Conservation (phyloP, 768 basidiomycete species). For the Russula sp. region DNA sequence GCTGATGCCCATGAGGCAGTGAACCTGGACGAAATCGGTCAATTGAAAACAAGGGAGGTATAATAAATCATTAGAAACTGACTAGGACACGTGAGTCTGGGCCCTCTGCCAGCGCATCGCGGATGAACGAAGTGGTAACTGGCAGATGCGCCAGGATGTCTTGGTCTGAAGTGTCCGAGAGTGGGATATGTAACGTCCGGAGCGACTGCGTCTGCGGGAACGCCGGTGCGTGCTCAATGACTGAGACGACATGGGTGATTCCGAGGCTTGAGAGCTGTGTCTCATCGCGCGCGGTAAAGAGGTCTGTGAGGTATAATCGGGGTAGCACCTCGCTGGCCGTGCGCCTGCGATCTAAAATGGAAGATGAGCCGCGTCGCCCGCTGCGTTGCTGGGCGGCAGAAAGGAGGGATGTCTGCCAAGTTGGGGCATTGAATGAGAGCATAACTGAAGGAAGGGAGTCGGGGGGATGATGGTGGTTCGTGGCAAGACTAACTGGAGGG, state of each 20-base stretch:
- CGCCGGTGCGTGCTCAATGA: conserved; percentile 47
- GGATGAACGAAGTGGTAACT: conserved; percentile 47
- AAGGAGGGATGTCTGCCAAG: conserved; percentile 16
- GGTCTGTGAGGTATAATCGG: conserved; percentile 59
- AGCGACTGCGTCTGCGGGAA: conserved; percentile 30
- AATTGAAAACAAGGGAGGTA: not conserved
- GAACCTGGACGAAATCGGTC: conserved; percentile 43
- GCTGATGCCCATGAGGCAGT: conserved; percentile 72
- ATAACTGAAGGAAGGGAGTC: not conserved
- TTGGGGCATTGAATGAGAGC: conserved; percentile 13
- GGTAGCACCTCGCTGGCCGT: conserved; percentile 35
- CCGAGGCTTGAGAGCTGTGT: conserved; percentile 48
- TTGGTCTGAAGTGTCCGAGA: conserved; percentile 37
- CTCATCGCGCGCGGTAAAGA: conserved; percentile 45
- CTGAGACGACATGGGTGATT: conserved; percentile 70
- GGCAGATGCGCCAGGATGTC: conserved; percentile 44
- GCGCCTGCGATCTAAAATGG: not conserved
- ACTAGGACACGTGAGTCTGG: conserved; percentile 46
- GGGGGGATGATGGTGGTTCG: not conserved
- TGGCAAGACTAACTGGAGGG: not conserved
- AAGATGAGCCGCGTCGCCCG: not conserved
- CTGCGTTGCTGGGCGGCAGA: conserved; percentile 6
- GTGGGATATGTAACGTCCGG: conserved; percentile 45
- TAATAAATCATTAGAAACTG: conserved; percentile 21
- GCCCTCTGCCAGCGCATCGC: conserved; percentile 40